These are phyloP conservation scores for Pseudogymnoascus sp. DNA, from an alignment of 2,329 filamentous ascomycete genomes.

Conservation along the genomic window DNA sequence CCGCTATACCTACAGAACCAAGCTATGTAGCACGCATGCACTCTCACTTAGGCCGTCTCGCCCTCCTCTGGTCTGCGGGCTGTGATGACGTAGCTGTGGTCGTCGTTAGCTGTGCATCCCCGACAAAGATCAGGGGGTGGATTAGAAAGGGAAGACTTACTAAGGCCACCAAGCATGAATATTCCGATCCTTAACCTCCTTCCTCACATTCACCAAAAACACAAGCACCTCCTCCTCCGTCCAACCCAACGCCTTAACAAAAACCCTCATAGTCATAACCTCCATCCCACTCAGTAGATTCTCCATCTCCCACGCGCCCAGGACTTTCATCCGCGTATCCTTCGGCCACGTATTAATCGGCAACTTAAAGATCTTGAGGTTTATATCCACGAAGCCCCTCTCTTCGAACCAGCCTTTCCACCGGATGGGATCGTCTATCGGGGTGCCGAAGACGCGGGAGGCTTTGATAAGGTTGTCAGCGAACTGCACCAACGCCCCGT, in stretches of 20 bases:
- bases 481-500: neutral
- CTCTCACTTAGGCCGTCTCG: neutral
- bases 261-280: slow-evolving; percentile 30
- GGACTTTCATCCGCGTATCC: slow-evolving; percentile 10
- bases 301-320: slow-evolving; percentile 15
- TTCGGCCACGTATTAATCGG: slow-evolving; percentile 14
- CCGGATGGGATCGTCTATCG: neutral
- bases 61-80: neutral
- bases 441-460: neutral
- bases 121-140: neutral
- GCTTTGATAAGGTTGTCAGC: neutral
- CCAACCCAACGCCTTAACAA: slow-evolving; percentile 31
- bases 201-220: slow-evolving; percentile 29
- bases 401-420: neutral
- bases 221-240: slow-evolving; percentile 28
- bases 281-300: slow-evolving; percentile 27
- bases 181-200: slow-evolving; percentile 27
- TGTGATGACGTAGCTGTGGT: neutral
- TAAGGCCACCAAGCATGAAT: slow-evolving; percentile 11
- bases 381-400: neutral
- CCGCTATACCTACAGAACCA: neutral
- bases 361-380: slow-evolving; percentile 21
- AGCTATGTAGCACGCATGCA: neutral
- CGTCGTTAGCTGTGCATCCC: neutral
- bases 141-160: slow-evolving; percentile 12